Conservation (phyloP, 2,329 filamentous ascomycete species). For the Coleophoma cylindrospora region DNA sequence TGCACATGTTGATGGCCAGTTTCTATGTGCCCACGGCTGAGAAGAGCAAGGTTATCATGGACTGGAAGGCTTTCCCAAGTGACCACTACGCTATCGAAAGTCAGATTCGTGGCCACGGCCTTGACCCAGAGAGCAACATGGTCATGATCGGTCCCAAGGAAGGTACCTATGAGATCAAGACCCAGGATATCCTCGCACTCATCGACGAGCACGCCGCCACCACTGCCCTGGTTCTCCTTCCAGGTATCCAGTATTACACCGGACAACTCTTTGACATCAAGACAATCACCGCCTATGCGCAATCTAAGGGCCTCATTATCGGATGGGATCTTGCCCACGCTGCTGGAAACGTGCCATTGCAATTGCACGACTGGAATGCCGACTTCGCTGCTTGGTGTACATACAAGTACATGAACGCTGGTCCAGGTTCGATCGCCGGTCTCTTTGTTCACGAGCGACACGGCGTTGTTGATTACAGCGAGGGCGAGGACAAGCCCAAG, state of each 20-base stretch:
- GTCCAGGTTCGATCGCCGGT: slow-evolving; percentile 75
- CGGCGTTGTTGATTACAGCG: slow-evolving; percentile 45
- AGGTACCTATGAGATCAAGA: slow-evolving; percentile 56
- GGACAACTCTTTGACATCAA: slow-evolving; percentile 84
- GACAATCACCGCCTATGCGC: slow-evolving; percentile 73
- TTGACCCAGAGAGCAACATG: slow-evolving; percentile 63
- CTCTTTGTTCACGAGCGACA: slow-evolving; percentile 77
- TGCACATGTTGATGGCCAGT: slow-evolving; percentile 65
- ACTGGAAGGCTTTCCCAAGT: slow-evolving; percentile 85
- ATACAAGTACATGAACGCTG: slow-evolving; percentile 90
- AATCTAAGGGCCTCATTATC: slow-evolving; percentile 63
- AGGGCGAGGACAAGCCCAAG: slow-evolving; percentile 32
- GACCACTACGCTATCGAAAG: slow-evolving; percentile 84
- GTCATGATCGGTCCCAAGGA: slow-evolving; percentile 65
- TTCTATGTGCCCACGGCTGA: slow-evolving; percentile 60
- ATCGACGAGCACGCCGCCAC: slow-evolving; percentile 72
- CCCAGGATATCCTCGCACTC: slow-evolving; percentile 62
- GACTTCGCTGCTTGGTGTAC: slow-evolving; percentile 93
- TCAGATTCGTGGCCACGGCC: slow-evolving; percentile 66
- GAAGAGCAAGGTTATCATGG: slow-evolving; percentile 60
- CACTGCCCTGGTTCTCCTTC: slow-evolving; percentile 73
- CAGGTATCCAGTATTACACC: slow-evolving; percentile 88
- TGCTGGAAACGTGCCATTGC: slow-evolving; percentile 74
- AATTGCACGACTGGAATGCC: slow-evolving; percentile 82
- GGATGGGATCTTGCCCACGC: slow-evolving; percentile 91